Evolutionary conservation across 2,329 filamentous ascomycete genomes (phyloP).

Genomic region (Arthrobotrys pseudoclavata): DNA sequence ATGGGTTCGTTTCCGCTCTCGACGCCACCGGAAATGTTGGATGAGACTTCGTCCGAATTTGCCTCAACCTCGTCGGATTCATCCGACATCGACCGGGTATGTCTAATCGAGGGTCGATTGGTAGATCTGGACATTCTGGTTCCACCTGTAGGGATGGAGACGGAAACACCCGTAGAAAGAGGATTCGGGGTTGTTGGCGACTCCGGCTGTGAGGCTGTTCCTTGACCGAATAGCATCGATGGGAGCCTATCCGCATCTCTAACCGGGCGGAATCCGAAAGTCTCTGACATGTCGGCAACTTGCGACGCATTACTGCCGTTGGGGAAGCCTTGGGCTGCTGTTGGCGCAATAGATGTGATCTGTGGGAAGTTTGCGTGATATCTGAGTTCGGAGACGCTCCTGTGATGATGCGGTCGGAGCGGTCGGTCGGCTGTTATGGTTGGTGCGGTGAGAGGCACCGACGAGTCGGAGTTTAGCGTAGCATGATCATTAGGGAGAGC

Average conservation of each 20-base stretch:
- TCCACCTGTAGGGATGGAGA: constrained; percentile 66
- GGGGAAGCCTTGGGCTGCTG: constrained; percentile 70
- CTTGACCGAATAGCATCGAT: constrained; percentile 75
- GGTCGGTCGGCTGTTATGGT: constrained; percentile 49
- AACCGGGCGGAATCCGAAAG: constrained; percentile 81
- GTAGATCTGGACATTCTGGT: constrained; percentile 68
- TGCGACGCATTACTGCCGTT: constrained; percentile 76
- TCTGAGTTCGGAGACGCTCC: constrained; percentile 65
- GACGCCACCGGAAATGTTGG: constrained; percentile 81
- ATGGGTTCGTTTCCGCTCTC: constrained; percentile 81
- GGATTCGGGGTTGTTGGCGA: constrained; percentile 88
- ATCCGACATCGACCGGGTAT: constrained; percentile 86
- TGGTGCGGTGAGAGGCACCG: constrained; percentile 50
- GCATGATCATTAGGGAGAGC: constrained; percentile 68
- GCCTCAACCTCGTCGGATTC: constrained; percentile 81
- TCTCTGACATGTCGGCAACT: constrained; percentile 73
- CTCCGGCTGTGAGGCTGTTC: constrained; percentile 87
- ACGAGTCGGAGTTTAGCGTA: constrained; percentile 61
- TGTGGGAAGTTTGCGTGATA: constrained; percentile 72
- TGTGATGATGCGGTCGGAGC: constrained; percentile 64
- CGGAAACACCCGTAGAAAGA: constrained; percentile 66
- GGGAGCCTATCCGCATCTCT: constrained; percentile 85
- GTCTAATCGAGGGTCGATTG: constrained; percentile 80
- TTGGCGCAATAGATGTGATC: constrained; percentile 73
- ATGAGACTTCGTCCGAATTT: constrained; percentile 83